Evolutionary conservation across 2,329 filamentous ascomycete genomes (phyloP), one percentile per base, ranked within the genome.

Genomic region (Keithomyces neogunnii): DNA sequence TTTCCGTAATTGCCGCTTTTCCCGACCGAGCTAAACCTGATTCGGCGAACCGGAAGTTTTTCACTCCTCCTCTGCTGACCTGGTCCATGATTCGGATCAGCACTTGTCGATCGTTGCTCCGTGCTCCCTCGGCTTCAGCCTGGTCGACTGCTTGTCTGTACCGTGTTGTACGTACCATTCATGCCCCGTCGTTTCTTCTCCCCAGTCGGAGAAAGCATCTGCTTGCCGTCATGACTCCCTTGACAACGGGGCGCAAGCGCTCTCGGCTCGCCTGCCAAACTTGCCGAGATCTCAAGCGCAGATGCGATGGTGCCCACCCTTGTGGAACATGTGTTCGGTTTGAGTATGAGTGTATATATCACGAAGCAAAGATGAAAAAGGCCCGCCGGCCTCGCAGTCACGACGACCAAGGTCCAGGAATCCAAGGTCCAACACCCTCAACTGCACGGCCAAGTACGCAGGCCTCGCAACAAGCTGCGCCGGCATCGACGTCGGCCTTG

Each of bases 211-310:
- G 39, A 13, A 30, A 44, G 26, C 26, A 19, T 11, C n/a, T 5
- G 4, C 10, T 44, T n/a, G 26, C 40, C 11, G 10, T 30, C 40
- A 51, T 48, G 50, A 26, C 36, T 36, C 43, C 42, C 26, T 28
- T 30, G 7, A 31, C 43, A 28, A 40, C 43, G 46, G 60, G 60
- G 3, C 60, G 64, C 4, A 66, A 64, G 35, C 70, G 74, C 1
- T 71, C 74, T 29, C 69, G 68, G 39, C 53, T 72, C 7, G 75
- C 74, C 28, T 78, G 75, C 56, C 66, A 73, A 51, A 72, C 75
- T 19, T 81, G 78, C 51, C 70, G 78, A 36, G 69, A 78, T 10
- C 72, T 77, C 47, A 81, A 81, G 61, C 70, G 78, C 45, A 76
- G 77, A 63, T 81, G 78, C 56, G 74, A 80, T 54, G 77, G 77